Conservation (phyloP, 202 grass and related monocot species). For the Zizania palustris region DNA sequence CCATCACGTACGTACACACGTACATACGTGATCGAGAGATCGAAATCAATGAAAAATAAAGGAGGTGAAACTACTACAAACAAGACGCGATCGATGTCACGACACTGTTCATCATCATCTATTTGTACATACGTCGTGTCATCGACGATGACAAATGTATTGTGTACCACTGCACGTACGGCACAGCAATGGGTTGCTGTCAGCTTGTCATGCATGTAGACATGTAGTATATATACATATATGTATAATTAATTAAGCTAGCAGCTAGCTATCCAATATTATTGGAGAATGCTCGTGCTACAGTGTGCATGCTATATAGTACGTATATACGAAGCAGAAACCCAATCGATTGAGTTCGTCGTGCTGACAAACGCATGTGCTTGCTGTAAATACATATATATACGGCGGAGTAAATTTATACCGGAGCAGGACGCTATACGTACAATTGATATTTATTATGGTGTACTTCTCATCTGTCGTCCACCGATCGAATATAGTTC, state of each 20-base stretch:
- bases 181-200: not conserved
- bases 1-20: not conserved
- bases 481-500: not conserved
- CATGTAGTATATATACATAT: too few relatives aligned
- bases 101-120: not conserved
- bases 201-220: too few relatives aligned
- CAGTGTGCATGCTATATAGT: not conserved
- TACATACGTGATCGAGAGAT: not conserved
- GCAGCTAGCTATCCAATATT: not conserved
- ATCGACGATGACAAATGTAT: not conserved
- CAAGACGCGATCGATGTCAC: not conserved
- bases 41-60: not conserved
- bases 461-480: not conserved
- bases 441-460: slow-evolving; percentile 4
- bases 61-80: not conserved
- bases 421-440: not conserved
- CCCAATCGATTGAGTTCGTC: not conserved
- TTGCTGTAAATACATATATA: not conserved
- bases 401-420: not conserved
- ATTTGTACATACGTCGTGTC: not conserved
- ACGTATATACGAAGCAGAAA: not conserved
- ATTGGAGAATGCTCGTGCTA: not conserved
- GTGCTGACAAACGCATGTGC: not conserved
- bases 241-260: not conserved
- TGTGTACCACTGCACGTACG: not conserved